Conservation (phyloP, 2,329 filamentous ascomycete species). For the Colletotrichum somersetense region DNA sequence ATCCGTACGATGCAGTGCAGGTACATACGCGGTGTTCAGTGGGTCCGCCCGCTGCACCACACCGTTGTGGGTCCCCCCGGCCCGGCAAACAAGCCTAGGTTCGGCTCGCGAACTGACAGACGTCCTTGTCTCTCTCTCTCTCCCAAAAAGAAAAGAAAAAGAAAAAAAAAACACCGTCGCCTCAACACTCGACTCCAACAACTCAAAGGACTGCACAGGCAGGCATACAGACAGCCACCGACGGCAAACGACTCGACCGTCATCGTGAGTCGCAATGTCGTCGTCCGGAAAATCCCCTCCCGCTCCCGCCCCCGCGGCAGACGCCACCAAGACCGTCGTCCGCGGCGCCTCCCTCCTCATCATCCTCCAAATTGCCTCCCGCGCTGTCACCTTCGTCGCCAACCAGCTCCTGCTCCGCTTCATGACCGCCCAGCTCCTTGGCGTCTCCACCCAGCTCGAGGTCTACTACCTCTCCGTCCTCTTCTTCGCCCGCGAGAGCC, state of each 20-base stretch:
- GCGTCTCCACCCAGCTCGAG: constrained; percentile 89
- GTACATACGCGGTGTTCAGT: constrained; percentile 2
- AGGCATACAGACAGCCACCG: neutral
- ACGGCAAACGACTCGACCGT: neutral
- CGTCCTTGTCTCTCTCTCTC: too few relatives aligned
- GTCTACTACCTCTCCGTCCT: constrained; percentile 93
- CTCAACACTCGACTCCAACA: constrained; percentile 8
- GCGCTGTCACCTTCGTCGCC: constrained; percentile 87
- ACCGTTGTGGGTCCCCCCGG: constrained; percentile 18
- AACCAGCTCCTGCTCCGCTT: constrained; percentile 93
- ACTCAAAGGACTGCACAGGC: neutral
- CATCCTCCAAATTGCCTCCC: constrained; percentile 87
- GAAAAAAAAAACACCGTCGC: constrained; percentile 28
- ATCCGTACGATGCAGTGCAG: too few relatives aligned
- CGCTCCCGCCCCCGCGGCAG: neutral
- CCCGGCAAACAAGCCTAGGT: constrained; percentile 11
- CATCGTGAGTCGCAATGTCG: constrained; percentile 8
- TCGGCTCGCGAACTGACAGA: neutral
- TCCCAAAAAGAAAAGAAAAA: too few relatives aligned
- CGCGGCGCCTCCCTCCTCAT: constrained; percentile 88
- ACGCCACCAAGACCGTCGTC: constrained; percentile 55
- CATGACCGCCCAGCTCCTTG: constrained; percentile 86
- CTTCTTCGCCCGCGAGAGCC: constrained; percentile 91
- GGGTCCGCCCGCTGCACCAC: constrained; percentile 24
- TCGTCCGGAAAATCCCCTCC: neutral